Evolutionary conservation across 768 basidiomycete species (phyloP).

Genomic region (Psilocybe azurescens): DNA sequence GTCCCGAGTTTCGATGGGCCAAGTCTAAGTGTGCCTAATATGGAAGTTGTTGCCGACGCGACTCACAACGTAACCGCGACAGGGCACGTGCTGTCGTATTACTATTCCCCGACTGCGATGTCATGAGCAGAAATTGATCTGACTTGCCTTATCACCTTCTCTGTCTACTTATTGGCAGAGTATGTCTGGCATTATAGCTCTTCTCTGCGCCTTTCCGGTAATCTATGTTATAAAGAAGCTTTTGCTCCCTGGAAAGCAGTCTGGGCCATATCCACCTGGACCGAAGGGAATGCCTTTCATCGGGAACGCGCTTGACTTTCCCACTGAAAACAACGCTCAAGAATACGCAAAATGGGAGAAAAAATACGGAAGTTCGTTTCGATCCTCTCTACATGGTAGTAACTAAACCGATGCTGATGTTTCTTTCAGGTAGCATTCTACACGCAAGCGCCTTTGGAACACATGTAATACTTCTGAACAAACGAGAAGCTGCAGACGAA

Average conservation of each 20-base stretch:
- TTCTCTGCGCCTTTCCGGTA: not conserved
- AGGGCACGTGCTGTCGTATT: too few relatives aligned
- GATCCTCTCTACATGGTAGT: not conserved
- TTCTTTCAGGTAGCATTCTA: conserved; percentile 8
- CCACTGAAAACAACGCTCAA: not conserved
- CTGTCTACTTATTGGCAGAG: not conserved
- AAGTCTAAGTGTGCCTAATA: too few relatives aligned
- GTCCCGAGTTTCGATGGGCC: too few relatives aligned
- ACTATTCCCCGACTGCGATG: too few relatives aligned
- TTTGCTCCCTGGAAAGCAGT: not conserved
- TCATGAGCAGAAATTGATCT: too few relatives aligned
- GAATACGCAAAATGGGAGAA: conserved; percentile 1
- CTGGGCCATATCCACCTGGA: conserved; percentile 22
- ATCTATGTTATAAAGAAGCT: not conserved
- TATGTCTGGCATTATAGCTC: not conserved
- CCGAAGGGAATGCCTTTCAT: conserved; percentile 31
- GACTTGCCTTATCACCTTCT: not conserved
- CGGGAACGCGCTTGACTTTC: conserved; percentile 25
- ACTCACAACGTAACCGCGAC: too few relatives aligned
- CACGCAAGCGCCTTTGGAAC: conserved; percentile 8
- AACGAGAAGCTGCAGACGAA: conserved; percentile 15
- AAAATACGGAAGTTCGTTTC: conserved; percentile 8
- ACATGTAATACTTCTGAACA: conserved; percentile 13
- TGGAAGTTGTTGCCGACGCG: too few relatives aligned
- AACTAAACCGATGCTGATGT: not conserved